A percentile compares a stretch with the other conserved stretches of the same genome.
These are phyloP conservation scores for Pichia californica DNA, from an alignment of 805 yeast genomes.

Conservation along the genomic window DNA sequence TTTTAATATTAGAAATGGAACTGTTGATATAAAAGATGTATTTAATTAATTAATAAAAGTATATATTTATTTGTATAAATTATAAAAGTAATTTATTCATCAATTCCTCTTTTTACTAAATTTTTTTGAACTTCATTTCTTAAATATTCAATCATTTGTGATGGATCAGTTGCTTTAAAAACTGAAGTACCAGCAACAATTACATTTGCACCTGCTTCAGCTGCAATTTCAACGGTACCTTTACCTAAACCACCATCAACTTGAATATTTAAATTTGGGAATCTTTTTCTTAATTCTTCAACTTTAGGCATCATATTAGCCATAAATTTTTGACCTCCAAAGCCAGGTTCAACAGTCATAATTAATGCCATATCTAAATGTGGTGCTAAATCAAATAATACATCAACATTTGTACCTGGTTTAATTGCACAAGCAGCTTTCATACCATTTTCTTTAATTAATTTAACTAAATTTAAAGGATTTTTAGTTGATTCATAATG, in stretches of 20 bases:
- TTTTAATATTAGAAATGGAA: slow-evolving; percentile 5
- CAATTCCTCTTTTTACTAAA: slow-evolving; percentile 24
- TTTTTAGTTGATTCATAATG: slow-evolving; percentile 89
- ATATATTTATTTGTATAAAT: no score
- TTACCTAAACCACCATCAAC: slow-evolving; percentile 96
- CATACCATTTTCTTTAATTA: slow-evolving; percentile 77
- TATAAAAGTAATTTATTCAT: no score
- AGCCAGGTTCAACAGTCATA: slow-evolving; percentile 99
- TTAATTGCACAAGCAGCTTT: slow-evolving; percentile 91
- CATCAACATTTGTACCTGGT: slow-evolving; percentile 88
- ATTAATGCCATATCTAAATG: slow-evolving; percentile 89
- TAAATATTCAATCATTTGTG: slow-evolving; percentile 62
- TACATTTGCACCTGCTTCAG: slow-evolving; percentile 96
- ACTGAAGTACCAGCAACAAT: slow-evolving; percentile 97
- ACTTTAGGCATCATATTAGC: slow-evolving; percentile 95
- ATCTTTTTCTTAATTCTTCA: slow-evolving; percentile 59
- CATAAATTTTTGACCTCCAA: slow-evolving; percentile 98
- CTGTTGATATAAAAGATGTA: no score
- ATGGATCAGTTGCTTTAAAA: slow-evolving; percentile 77
- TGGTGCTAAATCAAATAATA: slow-evolving; percentile 51
- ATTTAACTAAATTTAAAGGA: slow-evolving; percentile 64
- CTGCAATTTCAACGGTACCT: slow-evolving; percentile 79
- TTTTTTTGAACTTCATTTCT: slow-evolving; percentile 52
- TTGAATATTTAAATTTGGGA: slow-evolving; percentile 79
- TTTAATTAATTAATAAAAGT: no score